phyloP scores from a whole-genome alignment of 2,329 filamentous ascomycete species.

The Zymoseptoria tritici region DNA sequence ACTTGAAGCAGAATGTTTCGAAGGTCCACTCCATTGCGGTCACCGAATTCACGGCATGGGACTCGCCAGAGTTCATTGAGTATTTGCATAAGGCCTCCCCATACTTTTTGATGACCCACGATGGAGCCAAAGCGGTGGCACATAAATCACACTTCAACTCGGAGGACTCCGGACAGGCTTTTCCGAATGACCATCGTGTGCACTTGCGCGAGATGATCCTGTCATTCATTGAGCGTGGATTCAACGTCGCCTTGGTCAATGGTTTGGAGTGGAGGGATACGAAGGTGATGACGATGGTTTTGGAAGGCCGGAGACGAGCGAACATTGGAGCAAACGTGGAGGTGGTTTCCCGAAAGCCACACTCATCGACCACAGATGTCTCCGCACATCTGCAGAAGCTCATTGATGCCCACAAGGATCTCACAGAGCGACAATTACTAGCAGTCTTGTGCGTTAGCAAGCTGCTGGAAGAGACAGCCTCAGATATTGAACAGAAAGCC shows the following conservation, averaged over 20 bases:
- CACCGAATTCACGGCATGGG: slow-evolving; percentile 42
- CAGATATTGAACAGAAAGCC: slow-evolving; percentile 3
- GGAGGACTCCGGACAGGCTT: slow-evolving; percentile 3
- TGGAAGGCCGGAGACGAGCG: slow-evolving; percentile 26
- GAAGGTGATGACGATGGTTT: slow-evolving; percentile 49
- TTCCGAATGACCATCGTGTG: slow-evolving; percentile 13
- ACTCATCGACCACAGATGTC: slow-evolving; percentile 5
- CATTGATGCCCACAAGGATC: not conserved
- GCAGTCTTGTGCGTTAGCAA: slow-evolving; percentile 20
- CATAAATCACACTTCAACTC: slow-evolving; percentile 13
- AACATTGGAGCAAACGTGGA: slow-evolving; percentile 3
- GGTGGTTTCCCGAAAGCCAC: slow-evolving; percentile 4
- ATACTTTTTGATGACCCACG: slow-evolving; percentile 63
- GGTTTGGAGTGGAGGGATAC: slow-evolving; percentile 56
- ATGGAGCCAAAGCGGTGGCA: slow-evolving; percentile 41
- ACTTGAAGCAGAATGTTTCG: slow-evolving; percentile 47
- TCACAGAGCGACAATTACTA: slow-evolving; percentile 24
- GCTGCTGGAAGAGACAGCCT: slow-evolving; percentile 10
- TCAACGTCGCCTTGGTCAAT: slow-evolving; percentile 58
- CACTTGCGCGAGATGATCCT: slow-evolving; percentile 45
- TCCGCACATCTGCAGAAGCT: slow-evolving; percentile 4
- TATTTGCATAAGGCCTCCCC: slow-evolving; percentile 50
- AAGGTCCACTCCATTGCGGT: slow-evolving; percentile 40
- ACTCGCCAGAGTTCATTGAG: slow-evolving; percentile 44
- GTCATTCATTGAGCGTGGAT: slow-evolving; percentile 48